Conservation (phyloP, 768 basidiomycete species). For the Xanthoconium purpureum region DNA sequence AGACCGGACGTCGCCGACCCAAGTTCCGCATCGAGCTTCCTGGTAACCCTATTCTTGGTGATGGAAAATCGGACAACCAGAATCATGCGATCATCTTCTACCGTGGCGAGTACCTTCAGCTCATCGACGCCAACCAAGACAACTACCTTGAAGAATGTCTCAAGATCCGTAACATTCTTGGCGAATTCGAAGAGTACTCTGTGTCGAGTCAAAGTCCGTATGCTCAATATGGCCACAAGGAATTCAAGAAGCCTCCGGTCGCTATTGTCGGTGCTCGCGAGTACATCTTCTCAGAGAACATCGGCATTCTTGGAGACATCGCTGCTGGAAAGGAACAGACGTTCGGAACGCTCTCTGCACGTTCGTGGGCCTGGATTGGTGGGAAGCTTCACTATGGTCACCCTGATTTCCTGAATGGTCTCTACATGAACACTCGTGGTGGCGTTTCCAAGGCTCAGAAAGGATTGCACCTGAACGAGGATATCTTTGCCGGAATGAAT, state of each 20-base stretch:
- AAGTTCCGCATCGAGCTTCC: slow-evolving; percentile 99
- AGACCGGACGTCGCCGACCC: slow-evolving; percentile 83
- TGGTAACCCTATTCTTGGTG: slow-evolving; percentile 97
- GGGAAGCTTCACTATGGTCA: slow-evolving; percentile 99
- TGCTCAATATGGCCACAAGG: slow-evolving; percentile 82
- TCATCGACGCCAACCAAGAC: slow-evolving; percentile 99
- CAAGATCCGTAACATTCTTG: slow-evolving; percentile 97
- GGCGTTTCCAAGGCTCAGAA: slow-evolving; percentile 99
- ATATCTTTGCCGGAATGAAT: slow-evolving; percentile 99
- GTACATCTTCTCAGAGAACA: slow-evolving; percentile 99
- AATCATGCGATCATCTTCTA: slow-evolving; percentile 99
- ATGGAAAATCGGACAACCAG: slow-evolving; percentile 99
- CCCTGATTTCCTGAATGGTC: slow-evolving; percentile 96
- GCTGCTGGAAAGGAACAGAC: slow-evolving; percentile 99
- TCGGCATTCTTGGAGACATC: slow-evolving; percentile 96
- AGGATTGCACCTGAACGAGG: slow-evolving; percentile 98
- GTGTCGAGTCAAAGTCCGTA: slow-evolving; percentile 89
- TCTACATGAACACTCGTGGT: slow-evolving; percentile 98
- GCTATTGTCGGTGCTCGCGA: slow-evolving; percentile 98
- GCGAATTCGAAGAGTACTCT: slow-evolving; percentile 93
- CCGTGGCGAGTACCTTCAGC: slow-evolving; percentile 97
- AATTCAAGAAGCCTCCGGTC: slow-evolving; percentile 84
- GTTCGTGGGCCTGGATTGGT: slow-evolving; percentile 95
- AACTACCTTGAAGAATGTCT: slow-evolving; percentile 99
- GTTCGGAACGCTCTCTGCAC: slow-evolving; percentile 95